Conservation (phyloP, 2,329 filamentous ascomycete genomes). For the Periconia macrospinosa region DNA sequence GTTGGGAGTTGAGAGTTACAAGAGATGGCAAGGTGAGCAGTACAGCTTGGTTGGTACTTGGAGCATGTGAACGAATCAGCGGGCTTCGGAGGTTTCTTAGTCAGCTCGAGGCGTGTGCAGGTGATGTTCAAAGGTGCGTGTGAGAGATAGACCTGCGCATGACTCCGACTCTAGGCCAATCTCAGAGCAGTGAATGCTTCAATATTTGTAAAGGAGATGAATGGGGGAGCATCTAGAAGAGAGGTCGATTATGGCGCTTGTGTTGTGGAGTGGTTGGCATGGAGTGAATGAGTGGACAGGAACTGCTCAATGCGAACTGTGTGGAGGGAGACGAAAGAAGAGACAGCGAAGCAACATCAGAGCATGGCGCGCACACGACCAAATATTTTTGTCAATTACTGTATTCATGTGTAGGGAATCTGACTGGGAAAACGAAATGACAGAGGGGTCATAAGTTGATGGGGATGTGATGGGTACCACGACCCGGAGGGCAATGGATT, state of each 20-base stretch:
- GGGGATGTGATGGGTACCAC: no score
- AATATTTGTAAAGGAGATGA: no score
- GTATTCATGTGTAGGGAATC: no score
- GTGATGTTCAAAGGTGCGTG: conserved; percentile 9
- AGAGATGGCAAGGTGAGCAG: conserved; percentile 23
- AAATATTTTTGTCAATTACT: no score
- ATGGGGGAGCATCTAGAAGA: neutral
- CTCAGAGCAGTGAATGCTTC: no score
- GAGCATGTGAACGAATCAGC: conserved; percentile 36
- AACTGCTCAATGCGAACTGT: no score
- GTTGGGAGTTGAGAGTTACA: neutral
- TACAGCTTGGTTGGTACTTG: conserved; percentile 15
- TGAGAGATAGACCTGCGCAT: neutral
- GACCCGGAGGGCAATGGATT: neutral
- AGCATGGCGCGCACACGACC: no score
- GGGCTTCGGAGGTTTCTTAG: conserved; percentile 18
- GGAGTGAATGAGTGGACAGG: no score
- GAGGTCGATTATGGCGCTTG: neutral
- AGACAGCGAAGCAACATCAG: no score
- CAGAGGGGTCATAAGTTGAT: no score
- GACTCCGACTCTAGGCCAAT: neutral
- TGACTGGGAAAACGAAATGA: no score
- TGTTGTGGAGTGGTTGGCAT: neutral
- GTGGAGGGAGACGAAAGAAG: no score
- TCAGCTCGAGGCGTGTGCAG: conserved; percentile 19